Evolutionary conservation across 345 rosid species (phyloP), one percentile per base, ranked within the genome.

Genomic region (Aquilaria sinensis): DNA sequence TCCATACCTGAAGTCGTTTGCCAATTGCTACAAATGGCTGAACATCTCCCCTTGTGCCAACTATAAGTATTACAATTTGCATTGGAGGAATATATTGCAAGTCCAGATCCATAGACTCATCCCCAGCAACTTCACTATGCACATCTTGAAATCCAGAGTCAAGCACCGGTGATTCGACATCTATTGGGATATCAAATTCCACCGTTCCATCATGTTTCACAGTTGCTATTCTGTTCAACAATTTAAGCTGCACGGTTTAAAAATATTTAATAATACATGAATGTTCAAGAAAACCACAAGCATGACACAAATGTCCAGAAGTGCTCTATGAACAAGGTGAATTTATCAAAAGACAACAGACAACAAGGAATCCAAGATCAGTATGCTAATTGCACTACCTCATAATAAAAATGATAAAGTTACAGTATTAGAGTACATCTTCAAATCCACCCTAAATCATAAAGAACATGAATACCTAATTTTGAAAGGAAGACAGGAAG

Each of bases 151-250:
- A 57, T 56, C 73, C 67, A 62, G 62, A 67, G 57, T 48, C 68
- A 79, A 76, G 68, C 70, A 67, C 67, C 56, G 70, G 85, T 9
- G 83, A 77, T 70, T 80, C 88, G 66, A 83, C 86, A 77, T 91
- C 90, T 49, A 72, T 87, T 46, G 98, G 92, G 65, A 95, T 83
- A 65, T 87, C 88, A 77, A 95, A 83, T 61, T 83, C 99, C 57
- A 95, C 96, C 0, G 99, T 95, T 67, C 99, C 99, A 74, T 94
- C 84, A 80, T 86, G 81, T 80, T 90, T 90, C 63, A 94, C 93
- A n/a, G 97, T 94, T 65, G 97, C 96, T 76, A 94, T 81, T 77
- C 99, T 83, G 61, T 82, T 88, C 74, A 94, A 65, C 77, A 94
- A 76, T 72, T 81, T 72, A 62, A 84, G 80, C 99, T 94, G 91